Percentiles rank a stretch among this genome's conserved stretches.
phyloP scores from a whole-genome alignment of 83 land plant species.

The Picea abies region DNA sequence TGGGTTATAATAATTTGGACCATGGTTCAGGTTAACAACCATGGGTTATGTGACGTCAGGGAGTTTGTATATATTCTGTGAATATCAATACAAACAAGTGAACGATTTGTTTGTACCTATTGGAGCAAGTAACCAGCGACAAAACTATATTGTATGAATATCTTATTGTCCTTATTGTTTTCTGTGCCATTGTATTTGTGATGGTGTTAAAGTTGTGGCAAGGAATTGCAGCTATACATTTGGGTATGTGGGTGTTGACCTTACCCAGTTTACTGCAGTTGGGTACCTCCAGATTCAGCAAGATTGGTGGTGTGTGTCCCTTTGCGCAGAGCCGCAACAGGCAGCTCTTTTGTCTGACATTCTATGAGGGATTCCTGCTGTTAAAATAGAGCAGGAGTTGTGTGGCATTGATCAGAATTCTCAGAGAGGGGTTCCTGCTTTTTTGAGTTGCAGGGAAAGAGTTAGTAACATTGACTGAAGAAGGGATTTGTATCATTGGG shows the following conservation, averaged over 20 bases:
- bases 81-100: not conserved
- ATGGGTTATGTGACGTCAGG: not conserved
- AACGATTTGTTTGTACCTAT: not conserved
- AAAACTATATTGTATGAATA: not conserved
- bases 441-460: not conserved
- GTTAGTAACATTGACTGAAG: not conserved
- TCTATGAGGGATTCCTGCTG: not conserved
- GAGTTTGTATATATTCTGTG: not conserved
- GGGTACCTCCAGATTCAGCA: not conserved
- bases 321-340: not conserved
- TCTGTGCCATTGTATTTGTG: not conserved
- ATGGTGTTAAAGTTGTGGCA: not conserved
- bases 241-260: not conserved
- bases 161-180: too few relatives aligned
- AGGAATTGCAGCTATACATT: not conserved
- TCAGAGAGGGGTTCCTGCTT: not conserved
- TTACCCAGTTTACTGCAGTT: not conserved
- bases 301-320: conserved; percentile 2
- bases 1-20: not conserved
- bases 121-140: not conserved
- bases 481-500: too few relatives aligned
- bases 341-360: not conserved
- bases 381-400: not conserved
- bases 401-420: too few relatives aligned
- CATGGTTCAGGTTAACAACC: not conserved